phyloP scores from a whole-genome alignment of 1,284 basidiomycete genomes.

The Heterobasidion irregulare region DNA sequence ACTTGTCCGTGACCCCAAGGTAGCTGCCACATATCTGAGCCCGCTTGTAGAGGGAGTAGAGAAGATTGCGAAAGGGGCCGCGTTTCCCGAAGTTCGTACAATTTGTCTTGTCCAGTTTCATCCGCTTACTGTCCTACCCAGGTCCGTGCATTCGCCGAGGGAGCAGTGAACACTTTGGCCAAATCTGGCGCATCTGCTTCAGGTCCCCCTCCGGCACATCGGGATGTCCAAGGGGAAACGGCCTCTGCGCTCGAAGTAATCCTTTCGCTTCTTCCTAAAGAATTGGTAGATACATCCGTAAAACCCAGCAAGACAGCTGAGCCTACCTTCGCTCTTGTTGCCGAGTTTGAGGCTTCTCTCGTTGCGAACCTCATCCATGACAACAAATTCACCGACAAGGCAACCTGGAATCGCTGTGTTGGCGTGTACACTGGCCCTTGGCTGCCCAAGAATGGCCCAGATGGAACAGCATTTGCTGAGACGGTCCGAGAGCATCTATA shows the following conservation, averaged over 20 bases:
- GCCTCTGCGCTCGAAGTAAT: constrained; percentile 48
- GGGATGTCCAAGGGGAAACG: constrained; percentile 61
- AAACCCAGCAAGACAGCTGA: constrained; percentile 38
- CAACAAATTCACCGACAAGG: constrained; percentile 55
- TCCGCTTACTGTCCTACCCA: constrained; percentile 18
- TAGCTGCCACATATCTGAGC: constrained; percentile 87
- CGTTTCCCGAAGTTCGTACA: constrained; percentile 84
- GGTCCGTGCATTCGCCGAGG: constrained; percentile 87
- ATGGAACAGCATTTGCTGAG: constrained; percentile 47
- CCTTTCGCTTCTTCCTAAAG: constrained; percentile 50
- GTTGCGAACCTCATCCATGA: constrained; percentile 72
- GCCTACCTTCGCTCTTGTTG: constrained; percentile 37
- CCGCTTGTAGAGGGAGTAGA: constrained; percentile 88
- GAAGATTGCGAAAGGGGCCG: constrained; percentile 85
- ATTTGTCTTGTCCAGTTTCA: constrained; percentile 9
- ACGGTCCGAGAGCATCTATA: constrained; percentile 67
- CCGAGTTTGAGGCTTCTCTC: constrained; percentile 69
- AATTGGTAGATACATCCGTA: constrained; percentile 39
- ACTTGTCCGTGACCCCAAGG: constrained; percentile 86
- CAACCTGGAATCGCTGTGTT: constrained; percentile 70
- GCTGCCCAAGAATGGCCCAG: constrained; percentile 37
- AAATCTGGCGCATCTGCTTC: constrained; percentile 76
- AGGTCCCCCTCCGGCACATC: constrained; percentile 53
- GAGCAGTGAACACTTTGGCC: constrained; percentile 68
- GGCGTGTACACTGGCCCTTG: constrained; percentile 67